Evolutionary conservation across 2,329 filamentous ascomycete species (phyloP), one percentile per base, ranked within the genome.

Genomic region (Coniochaeta hoffmannii): DNA sequence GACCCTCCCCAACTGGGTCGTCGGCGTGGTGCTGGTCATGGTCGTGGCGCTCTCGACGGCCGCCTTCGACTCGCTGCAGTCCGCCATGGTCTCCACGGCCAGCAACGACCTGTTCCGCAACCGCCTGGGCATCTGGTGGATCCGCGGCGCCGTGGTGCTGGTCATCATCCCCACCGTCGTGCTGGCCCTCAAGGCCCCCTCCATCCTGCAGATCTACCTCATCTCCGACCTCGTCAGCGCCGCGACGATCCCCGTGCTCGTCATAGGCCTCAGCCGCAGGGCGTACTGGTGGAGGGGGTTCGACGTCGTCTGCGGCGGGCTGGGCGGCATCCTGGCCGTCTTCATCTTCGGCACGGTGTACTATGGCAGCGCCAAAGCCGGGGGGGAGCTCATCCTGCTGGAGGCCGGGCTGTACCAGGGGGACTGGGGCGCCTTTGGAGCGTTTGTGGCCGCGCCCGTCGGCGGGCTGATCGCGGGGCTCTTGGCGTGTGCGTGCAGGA

Each of bases 81-180:
- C 85, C 1, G 87, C 89, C 62, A 91, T 94, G 86, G 86, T 93
- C 8, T 90, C 87, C n/a, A 88, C 87, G 0, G 87, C 86, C 14
- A 90, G 87, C 61, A 93, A 93, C 73, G 89, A 94, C 66, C 71
- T 94, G 14, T 93, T 93, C 79, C 85, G 89, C 63, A 94, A 94
- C 77, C 82, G 80, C 57, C 81, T 94, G 55, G 86, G 85, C 64
- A 81, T 92, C 60, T 89, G 88, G 82, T 81, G 77, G 68, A 87
- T 93, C 62, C 86, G 89, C 50, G 77, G 66, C 17, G 76, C 76
- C 38, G 88, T 94, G 26, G 81, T 93, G 1, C 66, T 88, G 15
- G 64, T 92, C 68, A 91, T 91, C 65, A 73, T 91, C 59, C 89
- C 89, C 2, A 81, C 86, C 53, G 80, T 92, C 12, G 81, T 89